Conservation (phyloP, 176 grass and related monocot species). For the Paspalum notatum region DNA sequence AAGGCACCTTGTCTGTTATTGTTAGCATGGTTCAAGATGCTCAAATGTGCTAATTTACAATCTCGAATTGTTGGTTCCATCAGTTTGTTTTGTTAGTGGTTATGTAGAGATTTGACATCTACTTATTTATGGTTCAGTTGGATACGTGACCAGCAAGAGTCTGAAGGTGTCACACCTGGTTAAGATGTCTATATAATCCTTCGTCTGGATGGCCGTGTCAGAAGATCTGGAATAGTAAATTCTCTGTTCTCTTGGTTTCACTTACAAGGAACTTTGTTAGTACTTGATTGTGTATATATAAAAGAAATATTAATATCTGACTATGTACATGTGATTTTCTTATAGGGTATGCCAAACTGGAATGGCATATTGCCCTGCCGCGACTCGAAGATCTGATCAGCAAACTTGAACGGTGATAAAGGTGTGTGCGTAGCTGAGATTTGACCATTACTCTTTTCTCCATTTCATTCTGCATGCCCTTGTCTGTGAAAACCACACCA, state of each 20-base stretch:
- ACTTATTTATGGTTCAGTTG: constrained; percentile 53
- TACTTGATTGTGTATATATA: constrained; percentile 6
- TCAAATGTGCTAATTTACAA: neutral
- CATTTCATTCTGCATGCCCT: neutral
- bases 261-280: constrained; percentile 16
- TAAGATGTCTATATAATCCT: constrained; percentile 90
- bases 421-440: neutral
- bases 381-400: constrained; percentile 82
- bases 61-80: neutral
- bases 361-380: constrained; percentile 70
- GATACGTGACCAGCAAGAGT: constrained; percentile 84
- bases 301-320: constrained; percentile 10
- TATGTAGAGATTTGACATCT: constrained; percentile 10
- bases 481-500: neutral
- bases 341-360: constrained; percentile 93
- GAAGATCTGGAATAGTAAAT: constrained; percentile 92
- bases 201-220: constrained; percentile 81
- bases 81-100: constrained; percentile 3
- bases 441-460: neutral
- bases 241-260: neutral
- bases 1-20: constrained; percentile 4
- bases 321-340: constrained; percentile 16
- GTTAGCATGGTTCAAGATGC: constrained; percentile 27
- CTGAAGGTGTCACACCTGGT: constrained; percentile 77
- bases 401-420: constrained; percentile 82